These are phyloP conservation scores for Singerocomus rubriflavus DNA, from an alignment of 1,284 basidiomycete species.

Conservation along the genomic window DNA sequence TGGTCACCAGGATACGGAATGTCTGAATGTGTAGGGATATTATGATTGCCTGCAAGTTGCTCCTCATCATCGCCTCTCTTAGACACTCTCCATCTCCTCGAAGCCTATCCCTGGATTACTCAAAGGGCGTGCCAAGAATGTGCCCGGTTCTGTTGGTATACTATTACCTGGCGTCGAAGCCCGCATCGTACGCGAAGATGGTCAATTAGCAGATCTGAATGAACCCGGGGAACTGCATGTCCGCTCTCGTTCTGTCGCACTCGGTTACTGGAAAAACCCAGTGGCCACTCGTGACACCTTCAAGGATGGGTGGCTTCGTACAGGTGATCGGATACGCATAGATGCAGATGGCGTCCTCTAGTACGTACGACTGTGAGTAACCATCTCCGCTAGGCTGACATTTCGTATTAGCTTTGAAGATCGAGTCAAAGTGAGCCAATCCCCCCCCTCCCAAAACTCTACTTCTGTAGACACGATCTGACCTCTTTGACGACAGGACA, in stretches of 20 bases:
- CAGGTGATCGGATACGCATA: conserved; percentile 65
- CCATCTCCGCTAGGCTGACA: background rate
- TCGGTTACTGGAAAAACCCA: conserved; percentile 71
- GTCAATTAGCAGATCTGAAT: conserved; percentile 48
- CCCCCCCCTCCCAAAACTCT: no score
- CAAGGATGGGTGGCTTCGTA: conserved; percentile 64
- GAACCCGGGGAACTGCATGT: conserved; percentile 69
- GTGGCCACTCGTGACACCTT: conserved; percentile 65
- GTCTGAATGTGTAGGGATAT: conserved; percentile 61
- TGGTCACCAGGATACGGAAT: conserved; percentile 61
- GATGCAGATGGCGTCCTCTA: conserved; percentile 60
- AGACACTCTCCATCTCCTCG: conserved; percentile 57
- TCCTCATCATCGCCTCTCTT: conserved; percentile 1
- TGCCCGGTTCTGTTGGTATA: conserved; percentile 52
- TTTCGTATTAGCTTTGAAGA: conserved; percentile 24
- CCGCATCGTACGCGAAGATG: conserved; percentile 58
- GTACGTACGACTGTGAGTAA: conserved; percentile 37
- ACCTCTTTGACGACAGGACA: conserved; percentile 46
- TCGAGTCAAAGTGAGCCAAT: conserved; percentile 25
- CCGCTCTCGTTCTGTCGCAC: conserved; percentile 48
- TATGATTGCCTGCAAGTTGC: background rate
- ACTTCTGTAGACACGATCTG: background rate
- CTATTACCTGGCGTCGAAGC: conserved; percentile 63
- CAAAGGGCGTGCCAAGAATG: conserved; percentile 40
- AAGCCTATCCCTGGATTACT: conserved; percentile 48